These are phyloP conservation scores for Erodium moschatum DNA, from an alignment of 441 rosid genomes.

Conservation along the genomic window DNA sequence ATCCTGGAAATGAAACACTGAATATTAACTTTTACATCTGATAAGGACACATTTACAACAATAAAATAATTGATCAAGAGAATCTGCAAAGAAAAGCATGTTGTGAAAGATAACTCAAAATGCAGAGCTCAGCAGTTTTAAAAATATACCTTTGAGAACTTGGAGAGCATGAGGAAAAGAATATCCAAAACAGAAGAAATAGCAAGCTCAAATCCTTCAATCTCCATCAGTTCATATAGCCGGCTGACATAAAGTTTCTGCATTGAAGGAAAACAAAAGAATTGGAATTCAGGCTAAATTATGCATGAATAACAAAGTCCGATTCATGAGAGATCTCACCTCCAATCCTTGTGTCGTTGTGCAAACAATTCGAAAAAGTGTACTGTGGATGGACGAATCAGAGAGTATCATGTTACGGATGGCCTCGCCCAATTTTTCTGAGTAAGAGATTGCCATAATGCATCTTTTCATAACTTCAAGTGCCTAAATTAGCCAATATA, in stretches of 20 bases:
- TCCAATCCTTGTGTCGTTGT: conserved; percentile 64
- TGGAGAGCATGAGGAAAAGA: conserved; percentile 47
- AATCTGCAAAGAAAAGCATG: neutral
- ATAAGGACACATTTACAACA: neutral
- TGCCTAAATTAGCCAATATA: conserved; percentile 37
- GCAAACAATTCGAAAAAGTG: conserved; percentile 64
- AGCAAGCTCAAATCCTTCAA: conserved; percentile 80
- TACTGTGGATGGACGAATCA: conserved; percentile 71
- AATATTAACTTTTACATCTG: conserved; percentile 16
- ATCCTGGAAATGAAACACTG: conserved; percentile 44
- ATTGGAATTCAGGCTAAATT: conserved; percentile 4
- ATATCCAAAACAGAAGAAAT: conserved; percentile 65
- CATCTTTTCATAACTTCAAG: conserved; percentile 70
- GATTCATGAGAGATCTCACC: conserved; percentile 40
- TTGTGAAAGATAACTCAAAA: conserved; percentile 2
- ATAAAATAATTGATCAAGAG: conserved; percentile 10
- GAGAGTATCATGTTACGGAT: conserved; percentile 54
- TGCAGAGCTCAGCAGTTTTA: conserved; percentile 12
- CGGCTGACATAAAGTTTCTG: conserved; percentile 72
- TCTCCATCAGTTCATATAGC: conserved; percentile 53
- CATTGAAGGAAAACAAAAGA: conserved; percentile 21
- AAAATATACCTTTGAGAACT: conserved; percentile 49
- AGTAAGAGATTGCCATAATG: conserved; percentile 40
- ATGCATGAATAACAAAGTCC: conserved; percentile 16
- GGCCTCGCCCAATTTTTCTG: conserved; percentile 45